phyloP scores from a whole-genome alignment of 2,329 filamentous ascomycete genomes.

The Aureobasidium sp. region DNA sequence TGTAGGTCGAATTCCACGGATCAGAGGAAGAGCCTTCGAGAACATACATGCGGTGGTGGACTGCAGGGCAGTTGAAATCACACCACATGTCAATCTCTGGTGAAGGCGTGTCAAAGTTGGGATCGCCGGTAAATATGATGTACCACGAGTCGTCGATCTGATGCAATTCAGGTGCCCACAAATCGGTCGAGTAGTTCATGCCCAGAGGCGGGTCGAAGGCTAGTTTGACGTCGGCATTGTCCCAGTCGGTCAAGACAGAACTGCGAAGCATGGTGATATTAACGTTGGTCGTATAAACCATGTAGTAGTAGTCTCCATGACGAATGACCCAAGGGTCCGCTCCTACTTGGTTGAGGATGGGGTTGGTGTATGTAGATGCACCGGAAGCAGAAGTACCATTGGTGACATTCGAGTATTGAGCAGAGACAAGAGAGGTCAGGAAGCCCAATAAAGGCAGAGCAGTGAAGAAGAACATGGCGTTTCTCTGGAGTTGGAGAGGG shows the following conservation, averaged over 20 bases:
- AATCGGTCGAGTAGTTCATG: conserved; percentile 37
- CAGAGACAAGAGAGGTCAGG: background rate
- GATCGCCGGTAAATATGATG: conserved; percentile 45
- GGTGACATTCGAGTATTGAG: background rate
- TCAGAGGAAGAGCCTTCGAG: conserved; percentile 35
- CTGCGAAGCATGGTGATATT: conserved; percentile 37
- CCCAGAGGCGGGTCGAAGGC: conserved; percentile 35
- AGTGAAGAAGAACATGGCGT: background rate
- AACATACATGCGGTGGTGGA: conserved; percentile 45
- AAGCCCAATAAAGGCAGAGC: background rate
- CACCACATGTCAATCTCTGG: conserved; percentile 41
- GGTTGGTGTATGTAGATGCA: conserved; percentile 36
- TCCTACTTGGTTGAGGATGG: conserved; percentile 32
- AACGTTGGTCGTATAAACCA: conserved; percentile 36
- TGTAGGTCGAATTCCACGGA: conserved; percentile 38
- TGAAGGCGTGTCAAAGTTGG: conserved; percentile 36
- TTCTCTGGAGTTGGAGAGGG: background rate
- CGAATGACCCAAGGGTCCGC: conserved; percentile 40
- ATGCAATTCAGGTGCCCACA: conserved; percentile 46
- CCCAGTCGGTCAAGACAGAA: conserved; percentile 35
- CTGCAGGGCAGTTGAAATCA: conserved; percentile 40
- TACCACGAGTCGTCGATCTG: conserved; percentile 40
- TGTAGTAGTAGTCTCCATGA: conserved; percentile 35
- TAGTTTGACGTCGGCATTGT: conserved; percentile 34
- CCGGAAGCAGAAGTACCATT: background rate